Base-by-base conservation (phyloP, 2,329 filamentous ascomycete genomes). In the Sporothrix inflata region DNA sequence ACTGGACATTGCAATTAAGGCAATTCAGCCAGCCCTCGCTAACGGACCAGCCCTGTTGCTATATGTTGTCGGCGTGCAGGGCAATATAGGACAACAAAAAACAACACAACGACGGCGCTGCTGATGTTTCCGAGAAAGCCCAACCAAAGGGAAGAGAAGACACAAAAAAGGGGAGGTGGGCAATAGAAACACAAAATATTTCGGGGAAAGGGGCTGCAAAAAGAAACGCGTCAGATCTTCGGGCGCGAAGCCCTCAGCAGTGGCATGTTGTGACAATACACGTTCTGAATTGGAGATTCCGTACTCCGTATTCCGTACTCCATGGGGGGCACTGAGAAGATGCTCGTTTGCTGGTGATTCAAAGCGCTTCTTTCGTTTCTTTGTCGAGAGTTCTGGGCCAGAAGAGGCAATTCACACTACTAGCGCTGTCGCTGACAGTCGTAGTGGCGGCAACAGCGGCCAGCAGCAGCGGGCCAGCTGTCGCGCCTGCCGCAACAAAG, bases 361-460 rank as follows among this genome's bases (percentile, higher is more conserved):
- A 34, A 34, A 6, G 30, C 30, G 6, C 30, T 3, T 6, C 30
- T 34, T 34, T 34, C 30, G 3, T 34, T n/a, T n/a, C 24, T 38
- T 11, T 60, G 19, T n/a, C 55, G 30, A 40, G n/a, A 21, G 8
- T 60, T 60, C 19, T 40, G 30, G 30, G 11, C n/a, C 60, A 0
- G 16, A 63, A 45, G 60, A 42, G 60, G 60, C 60, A 63, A 42
- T 45, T 24, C n/a, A 12, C 55, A 42, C 19, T 45, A 24, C 60
- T 45, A 45, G 60, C n/a, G 14, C 60, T 45, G n/a, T 65, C 21
- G 38, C n/a, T 45, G 38, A 24, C 21, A 21, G n/a, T 24, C 34
- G n/a, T 63, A 63, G 57, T 65, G 60, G 38, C 60, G 38, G 38
- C 60, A 45, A 14, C n/a, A 21, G 21, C 60, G n/a, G 60, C 60